Evolutionary conservation across 768 basidiomycete genomes (phyloP).

Genomic region (Hirschioporus abietinus): DNA sequence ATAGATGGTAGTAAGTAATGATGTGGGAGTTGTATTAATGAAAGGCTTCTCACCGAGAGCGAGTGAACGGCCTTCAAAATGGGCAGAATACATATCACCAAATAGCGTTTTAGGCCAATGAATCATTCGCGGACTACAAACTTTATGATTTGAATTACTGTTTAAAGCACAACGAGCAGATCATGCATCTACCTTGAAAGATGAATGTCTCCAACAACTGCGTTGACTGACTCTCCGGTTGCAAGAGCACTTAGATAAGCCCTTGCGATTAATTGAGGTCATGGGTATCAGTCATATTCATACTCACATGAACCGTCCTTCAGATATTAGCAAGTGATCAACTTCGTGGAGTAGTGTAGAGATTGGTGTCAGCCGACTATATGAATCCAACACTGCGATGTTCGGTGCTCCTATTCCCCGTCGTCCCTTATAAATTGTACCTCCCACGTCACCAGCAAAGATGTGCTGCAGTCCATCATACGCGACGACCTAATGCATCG

Average conservation of each 20-base stretch:
- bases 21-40: background rate
- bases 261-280: background rate
- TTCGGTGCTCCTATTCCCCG: too few relatives aligned
- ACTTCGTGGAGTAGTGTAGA: background rate
- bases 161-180: background rate
- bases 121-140: background rate
- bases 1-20: background rate
- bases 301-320: background rate
- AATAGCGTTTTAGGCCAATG: background rate
- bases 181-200: constrained; percentile 30
- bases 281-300: background rate
- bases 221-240: constrained; percentile 45
- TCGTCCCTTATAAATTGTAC: background rate
- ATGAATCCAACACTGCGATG: background rate
- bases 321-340: background rate
- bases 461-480: background rate
- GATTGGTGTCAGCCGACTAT: background rate
- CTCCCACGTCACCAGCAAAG: background rate
- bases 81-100: constrained; percentile 50
- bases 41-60: constrained; percentile 43
- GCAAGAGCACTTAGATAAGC: constrained; percentile 42
- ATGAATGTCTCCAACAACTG: constrained; percentile 43
- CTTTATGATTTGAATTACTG: background rate
- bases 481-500: background rate
- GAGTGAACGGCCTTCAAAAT: constrained; percentile 43